Base-by-base conservation (phyloP, 2,329 filamentous ascomycete genomes). In the Hypoxylon sp. region DNA sequence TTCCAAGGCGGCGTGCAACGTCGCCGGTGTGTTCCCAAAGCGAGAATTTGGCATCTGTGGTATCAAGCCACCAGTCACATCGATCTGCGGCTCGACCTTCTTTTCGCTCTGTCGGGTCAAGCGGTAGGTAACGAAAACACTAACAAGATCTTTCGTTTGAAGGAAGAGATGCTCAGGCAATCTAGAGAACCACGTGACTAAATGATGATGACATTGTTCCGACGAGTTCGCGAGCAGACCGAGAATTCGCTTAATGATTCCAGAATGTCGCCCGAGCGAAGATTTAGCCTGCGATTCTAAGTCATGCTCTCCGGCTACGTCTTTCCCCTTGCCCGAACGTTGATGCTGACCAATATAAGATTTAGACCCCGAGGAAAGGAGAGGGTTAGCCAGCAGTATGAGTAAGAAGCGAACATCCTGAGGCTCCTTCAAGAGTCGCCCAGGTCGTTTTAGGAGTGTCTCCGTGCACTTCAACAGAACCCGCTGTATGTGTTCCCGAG, bases 161-260 rank as follows among this genome's bases (percentile, higher is more conserved):
- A 90, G 82, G 73, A 97, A 93, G 19, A 91, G 88, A 13, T 82
- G 77, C 60, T 90, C 86, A 0, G 91, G 87, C 70, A 91, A 89
- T 50, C 89, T 87, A 11, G 91, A 89, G 73, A 97, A 90, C 93
- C 93, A 97, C 5, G 87, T 86, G 9, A 94, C 88, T 25, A 97
- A 80, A 72, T 91, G 88, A 59, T 91, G 90, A 73, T 97, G 94
- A 72, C 92, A 94, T 63, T 91, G 87, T 63, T 88, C 87, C 0
- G 93, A 86, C 11, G 92, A 83, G 77, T 97, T 93, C 1, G 93
- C 91, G 23, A 97, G 76, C 9, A 97, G 81, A 0, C 94, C 94
- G 25, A 97, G 79, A 41, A 97, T 90, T 38, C 94, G 88, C 78
- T 97, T 97, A 73, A 97, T 88, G 58, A 97, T 91, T 3, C 91